Conservation (phyloP, 2,329 filamentous ascomycete genomes). For the Pseudopithomyces maydicus region DNA sequence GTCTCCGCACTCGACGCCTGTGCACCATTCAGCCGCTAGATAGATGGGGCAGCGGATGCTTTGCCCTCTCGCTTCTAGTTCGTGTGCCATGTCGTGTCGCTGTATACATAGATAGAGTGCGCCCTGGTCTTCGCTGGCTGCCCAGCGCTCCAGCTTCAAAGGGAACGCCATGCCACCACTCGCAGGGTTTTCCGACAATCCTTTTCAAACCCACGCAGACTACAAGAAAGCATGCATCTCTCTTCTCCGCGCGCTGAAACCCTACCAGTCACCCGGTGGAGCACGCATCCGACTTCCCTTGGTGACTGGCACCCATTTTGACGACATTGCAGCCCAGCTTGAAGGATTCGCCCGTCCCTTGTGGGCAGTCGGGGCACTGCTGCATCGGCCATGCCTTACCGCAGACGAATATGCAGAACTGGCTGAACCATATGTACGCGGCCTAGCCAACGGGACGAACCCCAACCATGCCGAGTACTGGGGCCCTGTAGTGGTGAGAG, state of each 20-base stretch:
- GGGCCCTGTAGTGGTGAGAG: conserved; percentile 52
- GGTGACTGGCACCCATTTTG: conserved; percentile 41
- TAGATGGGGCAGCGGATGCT: neutral
- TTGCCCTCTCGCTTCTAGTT: neutral
- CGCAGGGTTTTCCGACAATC: conserved; percentile 34
- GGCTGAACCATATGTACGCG: conserved; percentile 32
- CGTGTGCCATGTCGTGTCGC: neutral
- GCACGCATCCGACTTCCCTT: conserved; percentile 38
- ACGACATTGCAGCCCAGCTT: conserved; percentile 41
- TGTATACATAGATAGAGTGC: no score
- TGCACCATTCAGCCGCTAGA: neutral
- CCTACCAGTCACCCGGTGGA: conserved; percentile 37
- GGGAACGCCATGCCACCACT: conserved; percentile 30
- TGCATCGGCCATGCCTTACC: conserved; percentile 23
- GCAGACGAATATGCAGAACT: conserved; percentile 23
- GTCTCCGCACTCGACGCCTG: neutral
- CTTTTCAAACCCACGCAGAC: conserved; percentile 28
- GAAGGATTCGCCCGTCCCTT: conserved; percentile 41
- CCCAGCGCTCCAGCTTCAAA: neutral
- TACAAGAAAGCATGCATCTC: conserved; percentile 29
- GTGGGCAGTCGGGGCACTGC: conserved; percentile 38
- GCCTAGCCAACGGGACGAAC: conserved; percentile 42
- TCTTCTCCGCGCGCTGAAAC: conserved; percentile 30
- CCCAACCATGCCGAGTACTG: conserved; percentile 51
- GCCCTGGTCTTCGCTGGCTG: neutral